These are phyloP conservation scores for Trichosporon sp. DNA, from an alignment of 1,284 basidiomycete species.

Conservation along the genomic window DNA sequence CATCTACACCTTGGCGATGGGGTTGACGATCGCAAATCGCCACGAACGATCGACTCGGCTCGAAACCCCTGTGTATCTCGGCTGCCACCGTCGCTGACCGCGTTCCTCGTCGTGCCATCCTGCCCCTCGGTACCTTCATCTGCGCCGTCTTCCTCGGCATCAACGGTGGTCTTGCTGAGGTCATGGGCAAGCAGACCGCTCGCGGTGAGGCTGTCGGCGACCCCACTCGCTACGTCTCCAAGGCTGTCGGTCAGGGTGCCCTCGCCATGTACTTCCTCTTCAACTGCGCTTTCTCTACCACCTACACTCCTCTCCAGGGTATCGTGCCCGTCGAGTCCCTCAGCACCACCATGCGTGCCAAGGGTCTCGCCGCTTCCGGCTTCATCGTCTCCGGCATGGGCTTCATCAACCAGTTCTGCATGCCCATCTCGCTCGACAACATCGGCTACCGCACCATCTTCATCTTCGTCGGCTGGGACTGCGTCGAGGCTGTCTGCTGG, in stretches of 20 bases:
- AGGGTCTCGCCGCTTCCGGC: constrained; percentile 61
- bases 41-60: no score
- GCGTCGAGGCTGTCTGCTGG: constrained; percentile 49
- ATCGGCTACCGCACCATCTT: constrained; percentile 48
- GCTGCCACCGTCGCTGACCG: constrained; percentile 42
- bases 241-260: constrained; percentile 23
- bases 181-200: constrained; percentile 36
- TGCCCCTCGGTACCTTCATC: constrained; percentile 44
- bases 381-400: constrained; percentile 61
- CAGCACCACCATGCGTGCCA: constrained; percentile 86
- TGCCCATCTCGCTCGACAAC: constrained; percentile 58
- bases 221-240: neutral
- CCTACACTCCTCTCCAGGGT: constrained; percentile 51
- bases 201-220: neutral
- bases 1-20: no score
- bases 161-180: constrained; percentile 45
- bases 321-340: constrained; percentile 92
- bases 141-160: constrained; percentile 44
- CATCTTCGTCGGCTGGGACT: constrained; percentile 50
- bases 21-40: no score
- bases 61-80: no score
- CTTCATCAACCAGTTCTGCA: constrained; percentile 59
- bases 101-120: constrained; percentile 42
- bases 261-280: constrained; percentile 55
- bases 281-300: constrained; percentile 36